Evolutionary conservation across 805 yeast genomes (phyloP).

Genomic region (Lachancea thermotolerans): DNA sequence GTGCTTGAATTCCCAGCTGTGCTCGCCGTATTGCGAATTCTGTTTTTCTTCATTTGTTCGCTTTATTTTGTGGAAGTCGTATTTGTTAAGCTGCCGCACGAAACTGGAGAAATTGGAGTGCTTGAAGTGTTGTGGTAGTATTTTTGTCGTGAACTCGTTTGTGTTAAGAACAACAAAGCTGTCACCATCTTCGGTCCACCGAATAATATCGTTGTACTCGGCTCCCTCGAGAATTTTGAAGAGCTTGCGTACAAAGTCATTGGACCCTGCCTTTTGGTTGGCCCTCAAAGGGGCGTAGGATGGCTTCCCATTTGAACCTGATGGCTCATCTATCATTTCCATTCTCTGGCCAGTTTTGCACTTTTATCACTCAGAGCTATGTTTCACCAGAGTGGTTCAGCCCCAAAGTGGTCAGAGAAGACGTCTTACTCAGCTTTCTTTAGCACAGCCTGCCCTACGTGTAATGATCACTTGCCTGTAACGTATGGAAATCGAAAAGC

Average conservation of each 20-base stretch:
- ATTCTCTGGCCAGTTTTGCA: neutral
- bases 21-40: constrained; percentile 54
- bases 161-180: constrained; percentile 86
- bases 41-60: constrained; percentile 56
- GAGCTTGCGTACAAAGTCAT: constrained; percentile 71
- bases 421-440: neutral
- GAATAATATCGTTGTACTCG: constrained; percentile 63
- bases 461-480: no score
- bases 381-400: no score
- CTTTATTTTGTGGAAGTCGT: constrained; percentile 95
- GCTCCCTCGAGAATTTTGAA: constrained; percentile 82
- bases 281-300: neutral
- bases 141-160: constrained; percentile 80
- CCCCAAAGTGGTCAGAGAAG: neutral
- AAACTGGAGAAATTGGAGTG: constrained; percentile 93
- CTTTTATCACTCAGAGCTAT: neutral
- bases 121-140: constrained; percentile 87
- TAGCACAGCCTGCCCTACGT: no score
- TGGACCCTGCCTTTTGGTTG: constrained; percentile 34
- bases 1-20: constrained; percentile 93
- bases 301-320: constrained; percentile 3
- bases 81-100: constrained; percentile 92
- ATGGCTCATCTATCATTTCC: constrained; percentile 2
- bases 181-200: constrained; percentile 84
- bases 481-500: no score